Conservation (phyloP, 441 rosid genomes). For the Adansonia madagascariensis region DNA sequence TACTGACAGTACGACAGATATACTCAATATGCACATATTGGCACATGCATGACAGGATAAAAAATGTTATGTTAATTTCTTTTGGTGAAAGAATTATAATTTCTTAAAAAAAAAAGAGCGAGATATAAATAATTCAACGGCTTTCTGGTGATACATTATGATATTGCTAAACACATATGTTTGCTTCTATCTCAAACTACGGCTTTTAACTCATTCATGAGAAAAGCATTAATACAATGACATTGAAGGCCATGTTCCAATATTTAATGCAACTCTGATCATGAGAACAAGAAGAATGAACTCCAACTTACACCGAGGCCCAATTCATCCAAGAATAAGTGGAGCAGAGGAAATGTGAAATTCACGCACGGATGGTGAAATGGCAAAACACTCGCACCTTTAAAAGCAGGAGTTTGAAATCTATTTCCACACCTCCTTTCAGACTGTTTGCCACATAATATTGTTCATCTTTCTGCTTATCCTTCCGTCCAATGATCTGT, state of each 20-base stretch:
- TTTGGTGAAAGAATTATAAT: neutral
- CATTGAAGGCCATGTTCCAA: neutral
- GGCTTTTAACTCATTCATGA: neutral
- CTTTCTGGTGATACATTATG: neutral
- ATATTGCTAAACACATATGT: neutral
- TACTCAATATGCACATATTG: slow-evolving; percentile 14
- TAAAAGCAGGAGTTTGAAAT: slow-evolving; percentile 31
- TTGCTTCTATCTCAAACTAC: neutral
- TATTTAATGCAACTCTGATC: neutral
- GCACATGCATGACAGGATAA: neutral
- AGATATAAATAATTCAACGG: neutral
- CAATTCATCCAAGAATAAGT: slow-evolving; percentile 56
- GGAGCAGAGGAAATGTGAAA: slow-evolving; percentile 86
- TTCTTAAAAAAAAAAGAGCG: no score
- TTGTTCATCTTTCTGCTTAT: slow-evolving; percentile 20
- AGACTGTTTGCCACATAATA: slow-evolving; percentile 30
- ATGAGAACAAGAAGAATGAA: neutral
- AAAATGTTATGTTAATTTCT: neutral
- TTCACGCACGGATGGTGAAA: slow-evolving; percentile 56
- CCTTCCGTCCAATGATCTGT: slow-evolving; percentile 22
- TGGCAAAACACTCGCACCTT: slow-evolving; percentile 23
- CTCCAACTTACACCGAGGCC: slow-evolving; percentile 80
- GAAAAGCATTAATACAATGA: neutral
- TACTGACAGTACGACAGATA: no score
- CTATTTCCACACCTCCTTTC: slow-evolving; percentile 37